Base-by-base conservation (phyloP, 352 stramenopile genomes). In the Phytophthora aleatoria region DNA sequence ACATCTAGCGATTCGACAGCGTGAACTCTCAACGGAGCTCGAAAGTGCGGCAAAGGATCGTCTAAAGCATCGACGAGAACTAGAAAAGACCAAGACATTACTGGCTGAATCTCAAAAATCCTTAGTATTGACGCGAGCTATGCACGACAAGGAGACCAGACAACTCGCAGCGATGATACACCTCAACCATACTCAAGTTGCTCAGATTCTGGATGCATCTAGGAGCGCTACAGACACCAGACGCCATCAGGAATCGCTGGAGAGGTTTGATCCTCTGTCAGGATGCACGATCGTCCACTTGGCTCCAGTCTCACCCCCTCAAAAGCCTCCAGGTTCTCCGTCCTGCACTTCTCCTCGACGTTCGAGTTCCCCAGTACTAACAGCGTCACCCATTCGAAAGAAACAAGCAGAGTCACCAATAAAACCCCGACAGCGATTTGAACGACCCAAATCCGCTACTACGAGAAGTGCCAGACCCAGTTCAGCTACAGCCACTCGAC, bases 61-160 rank as follows among this genome's bases (percentile, higher is more conserved):
- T 5, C 55, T 81, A 7, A 68, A 71, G 30, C 65, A 74, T 57
- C 69, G 68, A n/a, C 79, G 63, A 48, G 77, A 85, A 0, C 67
- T 82, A 11, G 43, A 59, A 0, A 66, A 73, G 41, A 65, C 76
- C 41, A 67, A 74, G 12, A 45, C 61, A 0, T 70, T 79, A 28
- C 61, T 90, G 0, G 71, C 79, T 9, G 50, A 55, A 0, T 45
- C 62, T n/a, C 65, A 84, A 26, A 73, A 76, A 9, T 73, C 74
- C 7, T 59, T 89, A 12, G 49, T 63, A 2, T 60, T 91, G 55
- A 91, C 83, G 3, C 69, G 71, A 20, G 77, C 80, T 6, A 91
- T 91, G 83, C 76, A 91, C 35, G 73, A 87, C 3, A 88, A 87
- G 36, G 83, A 91, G 61, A 88, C 75, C 54, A 81, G 75, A 54